Evolutionary conservation across 768 basidiomycete species (phyloP), one percentile per base, ranked within the genome.

Genomic region (Hortiboletus flavorubellus): DNA sequence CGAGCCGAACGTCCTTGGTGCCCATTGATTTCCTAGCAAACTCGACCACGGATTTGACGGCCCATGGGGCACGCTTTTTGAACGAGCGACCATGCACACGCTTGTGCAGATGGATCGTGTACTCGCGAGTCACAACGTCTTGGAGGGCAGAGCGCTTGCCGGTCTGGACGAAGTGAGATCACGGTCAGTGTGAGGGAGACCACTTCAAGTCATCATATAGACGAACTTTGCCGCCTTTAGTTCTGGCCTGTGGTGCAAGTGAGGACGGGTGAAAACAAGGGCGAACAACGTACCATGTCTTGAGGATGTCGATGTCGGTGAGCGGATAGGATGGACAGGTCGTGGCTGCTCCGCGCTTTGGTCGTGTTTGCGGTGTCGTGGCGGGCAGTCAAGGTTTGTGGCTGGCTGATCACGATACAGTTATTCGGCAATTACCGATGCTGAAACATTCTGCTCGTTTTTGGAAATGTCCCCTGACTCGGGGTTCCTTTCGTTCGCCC

Each of bases 21-120:
- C 94, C 95, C 97, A 99, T 98, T 35, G 89, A 77, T 78, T 93
- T 94, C 65, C 84, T 85, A 12, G 97, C 94, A 68, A 99, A 99
- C 50, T 83, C 82, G 66, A 92, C 78, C 63, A 98, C 86, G 61
- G 92, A 90, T 80, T 98, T 98, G 76, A 98, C 84, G 64, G 94
- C 97, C 79, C 86, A 88, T 23, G 97, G 97, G 16, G 97, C 93
- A 65, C 95, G 89, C 83, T 96, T 96, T 80, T 98, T 98, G 83
- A 97, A 98, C 41, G 90, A 88, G 57, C 88, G 84, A 64, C 89
- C 91, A 75, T 93, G 91, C 41, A 94, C 92, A 63, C 77, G 87
- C 76, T 96, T 97, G 87, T 97, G 93, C 39, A 98, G 78, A 77
- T 97, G 93, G 80, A 98, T 89, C 69, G 96, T 98, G 87, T 98